Evolutionary conservation across 2,329 filamentous ascomycete genomes (phyloP).

Genomic region (Colletotrichum acutatum): DNA sequence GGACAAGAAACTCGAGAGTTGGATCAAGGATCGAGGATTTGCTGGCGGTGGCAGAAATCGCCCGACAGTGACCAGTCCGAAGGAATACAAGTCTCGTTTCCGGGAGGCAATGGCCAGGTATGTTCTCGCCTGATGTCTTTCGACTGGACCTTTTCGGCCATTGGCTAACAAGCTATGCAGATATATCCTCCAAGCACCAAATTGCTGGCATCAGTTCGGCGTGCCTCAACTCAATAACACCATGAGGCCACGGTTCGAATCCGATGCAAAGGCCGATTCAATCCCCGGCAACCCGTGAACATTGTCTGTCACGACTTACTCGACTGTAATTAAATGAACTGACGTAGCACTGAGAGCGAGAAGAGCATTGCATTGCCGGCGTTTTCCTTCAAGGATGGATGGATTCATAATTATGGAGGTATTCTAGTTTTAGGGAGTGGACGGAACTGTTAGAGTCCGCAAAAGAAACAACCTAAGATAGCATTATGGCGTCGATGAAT

Average conservation of each 20-base stretch:
- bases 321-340: not conserved
- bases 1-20: conserved; percentile 99
- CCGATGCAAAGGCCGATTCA: conserved; percentile 23
- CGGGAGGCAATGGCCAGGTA: conserved; percentile 95
- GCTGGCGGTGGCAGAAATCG: conserved; percentile 80
- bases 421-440: not conserved
- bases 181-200: conserved; percentile 80
- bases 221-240: conserved; percentile 38
- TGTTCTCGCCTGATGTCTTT: conserved; percentile 46
- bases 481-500: conserved; percentile 25
- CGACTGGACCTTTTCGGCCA: not conserved
- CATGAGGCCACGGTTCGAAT: conserved; percentile 36
- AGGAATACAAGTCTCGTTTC: conserved; percentile 97
- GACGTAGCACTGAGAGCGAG: not conserved
- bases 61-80: conserved; percentile 95
- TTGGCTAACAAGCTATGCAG: conserved; percentile 45
- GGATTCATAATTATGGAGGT: not conserved
- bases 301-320: not conserved
- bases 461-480: not conserved
- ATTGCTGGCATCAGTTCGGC: conserved; percentile 79
- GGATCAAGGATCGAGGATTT: conserved; percentile 97
- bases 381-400: conserved; percentile 9
- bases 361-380: conserved; percentile 17
- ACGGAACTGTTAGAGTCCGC: not conserved
- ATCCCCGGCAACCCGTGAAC: not conserved